Evolutionary conservation across 1,284 basidiomycete species (phyloP), one percentile per base, ranked within the genome.

Genomic region (Cryptococcus jaspeensis): DNA sequence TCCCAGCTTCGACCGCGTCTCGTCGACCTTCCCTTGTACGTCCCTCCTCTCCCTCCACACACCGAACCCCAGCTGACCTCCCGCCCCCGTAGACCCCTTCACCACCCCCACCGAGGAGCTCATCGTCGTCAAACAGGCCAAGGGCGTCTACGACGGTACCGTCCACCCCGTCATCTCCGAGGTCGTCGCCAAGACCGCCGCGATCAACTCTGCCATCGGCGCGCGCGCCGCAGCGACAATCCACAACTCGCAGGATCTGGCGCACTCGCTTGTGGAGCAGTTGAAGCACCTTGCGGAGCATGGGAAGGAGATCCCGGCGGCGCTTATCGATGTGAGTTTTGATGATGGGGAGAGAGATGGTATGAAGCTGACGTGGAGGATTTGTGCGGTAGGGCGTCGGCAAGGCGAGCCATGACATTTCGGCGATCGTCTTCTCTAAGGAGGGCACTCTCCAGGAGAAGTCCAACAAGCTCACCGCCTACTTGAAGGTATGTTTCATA

Each of bases 71-170:
- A 18, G 44, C 54, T 52, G 2, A 61, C 42, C 38, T n/a, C 45
- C 48, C 53, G 23, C 22, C 7, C 22, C 13, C 36, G 3, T 49
- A 74, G 73, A 75, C 69, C 65, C 76, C 20, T 78, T 78, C 74
- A 75, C 72, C 69, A 76, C 74, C 57, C 73, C 72, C 25, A 75
- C 76, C 54, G 60, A 72, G 54, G 75, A 78, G 43, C 64, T 78
- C 40, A 56, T 75, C 44, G 72, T 71, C 48, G 73, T 75, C 62
- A 75, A 77, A 68, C 74, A 77, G 66, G 70, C 70, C 58, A 73
- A 74, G 64, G 73, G 66, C 22, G 69, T 76, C 56, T 76, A 74
- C 60, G 73, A 77, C 59, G 67, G 63, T 37, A 73, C 75, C 56
- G 51, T 76, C 48, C 61, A 64, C 43, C 73, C 74, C 45, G 65